Evolutionary conservation across 1,284 basidiomycete genomes (phyloP).

Genomic region (Cryptococcus neoformans): DNA sequence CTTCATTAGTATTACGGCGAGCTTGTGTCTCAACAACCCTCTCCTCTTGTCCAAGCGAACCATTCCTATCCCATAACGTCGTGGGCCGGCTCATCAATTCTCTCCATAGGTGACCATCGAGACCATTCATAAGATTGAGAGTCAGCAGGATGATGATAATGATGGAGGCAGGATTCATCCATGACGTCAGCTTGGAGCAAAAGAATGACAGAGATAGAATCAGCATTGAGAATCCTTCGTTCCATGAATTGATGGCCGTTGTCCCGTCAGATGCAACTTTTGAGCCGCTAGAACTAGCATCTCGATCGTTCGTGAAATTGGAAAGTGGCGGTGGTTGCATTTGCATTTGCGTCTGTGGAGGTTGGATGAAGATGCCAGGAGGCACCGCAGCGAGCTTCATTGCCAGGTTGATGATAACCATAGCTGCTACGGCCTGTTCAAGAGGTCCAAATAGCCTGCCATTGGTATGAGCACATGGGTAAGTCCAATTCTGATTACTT

Average conservation of each 20-base stretch:
- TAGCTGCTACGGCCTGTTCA: constrained; percentile 29
- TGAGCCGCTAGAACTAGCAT: no score
- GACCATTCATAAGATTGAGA: constrained; percentile 14
- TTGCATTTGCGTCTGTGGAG: no score
- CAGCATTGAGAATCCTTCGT: no score
- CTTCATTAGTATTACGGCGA: not conserved
- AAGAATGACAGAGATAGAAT: no score
- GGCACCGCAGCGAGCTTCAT: constrained; percentile 12
- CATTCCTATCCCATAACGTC: constrained; percentile 25
- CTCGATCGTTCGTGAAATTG: no score
- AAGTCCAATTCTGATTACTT: not conserved
- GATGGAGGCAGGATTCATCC: not conserved
- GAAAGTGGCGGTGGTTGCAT: no score
- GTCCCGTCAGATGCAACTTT: no score
- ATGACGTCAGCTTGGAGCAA: no score
- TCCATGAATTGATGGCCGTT: no score
- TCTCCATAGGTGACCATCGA: constrained; percentile 5
- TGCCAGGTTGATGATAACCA: constrained; percentile 28
- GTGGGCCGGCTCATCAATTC: constrained; percentile 12
- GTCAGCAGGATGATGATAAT: constrained; percentile 11
- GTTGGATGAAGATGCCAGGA: no score
- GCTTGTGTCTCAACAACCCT: not conserved
- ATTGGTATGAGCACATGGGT: not conserved
- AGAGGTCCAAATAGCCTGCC: constrained; percentile 33
- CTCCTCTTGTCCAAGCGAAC: constrained; percentile 21